Conservation (phyloP, 805 yeast genomes). For the Ogataea angusta region DNA sequence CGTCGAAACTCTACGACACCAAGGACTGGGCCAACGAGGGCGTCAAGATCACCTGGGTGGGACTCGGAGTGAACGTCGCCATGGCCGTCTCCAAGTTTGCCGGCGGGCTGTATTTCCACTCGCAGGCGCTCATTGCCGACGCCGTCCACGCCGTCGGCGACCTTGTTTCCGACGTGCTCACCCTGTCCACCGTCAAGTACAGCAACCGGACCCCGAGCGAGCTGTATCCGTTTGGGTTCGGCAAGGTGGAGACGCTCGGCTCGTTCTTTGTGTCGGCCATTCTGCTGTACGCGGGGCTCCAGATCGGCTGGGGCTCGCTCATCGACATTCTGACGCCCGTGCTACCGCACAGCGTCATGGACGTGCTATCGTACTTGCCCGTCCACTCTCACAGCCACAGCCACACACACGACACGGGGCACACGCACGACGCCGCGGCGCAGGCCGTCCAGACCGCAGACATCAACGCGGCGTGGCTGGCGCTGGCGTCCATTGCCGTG, state of each 20-base stretch:
- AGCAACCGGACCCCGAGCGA: constrained; percentile 57
- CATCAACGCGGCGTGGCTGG: constrained; percentile 95
- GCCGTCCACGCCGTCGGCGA: constrained; percentile 92
- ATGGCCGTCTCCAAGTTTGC: constrained; percentile 84
- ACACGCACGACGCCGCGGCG: constrained; percentile 1
- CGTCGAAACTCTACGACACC: constrained; percentile 43
- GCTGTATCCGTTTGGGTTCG: constrained; percentile 81
- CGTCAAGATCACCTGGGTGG: constrained; percentile 89
- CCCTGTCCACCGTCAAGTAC: constrained; percentile 82
- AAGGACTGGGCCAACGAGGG: constrained; percentile 69
- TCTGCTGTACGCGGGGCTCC: constrained; percentile 79
- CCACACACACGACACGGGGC: constrained; percentile 37
- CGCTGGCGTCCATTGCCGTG: constrained; percentile 78
- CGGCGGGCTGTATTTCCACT: constrained; percentile 91
- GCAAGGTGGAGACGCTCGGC: constrained; percentile 90
- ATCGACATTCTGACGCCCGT: constrained; percentile 64
- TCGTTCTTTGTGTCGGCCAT: constrained; percentile 84
- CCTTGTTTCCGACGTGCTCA: constrained; percentile 82
- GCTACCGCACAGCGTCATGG: constrained; percentile 60
- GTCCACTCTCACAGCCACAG: constrained; percentile 55
- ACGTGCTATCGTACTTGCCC: constrained; percentile 47
- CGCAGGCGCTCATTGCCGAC: constrained; percentile 92
- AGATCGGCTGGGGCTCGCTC: constrained; percentile 85
- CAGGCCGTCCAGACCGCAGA: constrained; percentile 43
- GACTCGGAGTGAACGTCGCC: constrained; percentile 75